Base-by-base conservation (phyloP, 1,284 basidiomycete genomes). In the Filobasidium uniguttulatum region DNA sequence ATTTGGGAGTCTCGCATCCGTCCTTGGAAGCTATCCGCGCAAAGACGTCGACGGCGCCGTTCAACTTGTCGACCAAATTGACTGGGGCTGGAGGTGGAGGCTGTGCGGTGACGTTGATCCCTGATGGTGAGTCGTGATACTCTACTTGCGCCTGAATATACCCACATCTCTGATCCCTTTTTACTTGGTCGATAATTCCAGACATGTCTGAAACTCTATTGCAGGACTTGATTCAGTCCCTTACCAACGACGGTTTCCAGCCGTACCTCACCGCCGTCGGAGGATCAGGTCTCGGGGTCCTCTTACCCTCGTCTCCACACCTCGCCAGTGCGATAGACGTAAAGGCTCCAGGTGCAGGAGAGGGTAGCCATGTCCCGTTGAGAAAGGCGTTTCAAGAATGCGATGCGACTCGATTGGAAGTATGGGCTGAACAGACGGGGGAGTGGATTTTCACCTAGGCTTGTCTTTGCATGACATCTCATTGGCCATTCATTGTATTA, bases 81-180 rank as follows among this genome's bases (percentile, higher is more conserved):
- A 99, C 94, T 2, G 94, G 94, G 35, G 93, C 94, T 2, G 94
- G 94, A n/a, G 94, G 94, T 25, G 94, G 94, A 15, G 94, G 94
- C 15, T 98, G 94, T 62, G 85, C 93, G 2, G 89, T 98, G 25
- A 97, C 91, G 5, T 77, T 98, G 29, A 75, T 98, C 46, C 91
- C 91, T 45, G 89, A 96, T 70, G 77, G 88, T 71, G 48, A 59
- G 68, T 57, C 8, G 8, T n/a, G 2, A n/a, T n/a, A n/a, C n/a
- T 28, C 7, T 7, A 19, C 0, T 7, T 19, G 25, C 22, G 23
- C 7, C 23, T 7, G 35, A 20, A n/a, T n/a, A 7, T 26, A 28
- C 23, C 4, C 20, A 20, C 37, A 19, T 40, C 9, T 14, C 33
- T 34, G 20, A 22, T 47, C 22, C n/a, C 7, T 7, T 37, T 38